Evolutionary conservation across 768 basidiomycete genomes (phyloP).

Genomic region (Pulveroboletus sp.): DNA sequence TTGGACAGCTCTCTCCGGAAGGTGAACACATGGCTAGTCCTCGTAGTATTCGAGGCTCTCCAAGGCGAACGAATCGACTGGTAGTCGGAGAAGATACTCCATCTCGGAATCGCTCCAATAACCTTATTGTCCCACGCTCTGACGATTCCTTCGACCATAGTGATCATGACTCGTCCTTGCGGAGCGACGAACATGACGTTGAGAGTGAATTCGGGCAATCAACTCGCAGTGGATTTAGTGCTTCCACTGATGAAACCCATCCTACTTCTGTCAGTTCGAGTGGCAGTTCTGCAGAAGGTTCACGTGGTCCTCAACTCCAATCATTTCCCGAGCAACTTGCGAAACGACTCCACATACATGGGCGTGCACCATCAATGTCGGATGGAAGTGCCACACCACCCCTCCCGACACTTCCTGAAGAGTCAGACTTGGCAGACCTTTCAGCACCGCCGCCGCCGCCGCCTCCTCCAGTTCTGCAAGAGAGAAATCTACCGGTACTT

Average conservation of each 20-base stretch:
- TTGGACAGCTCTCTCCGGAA: constrained; percentile 56
- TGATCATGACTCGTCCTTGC: constrained; percentile 42
- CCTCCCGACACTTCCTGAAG: constrained; percentile 40
- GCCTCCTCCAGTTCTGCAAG: constrained; percentile 11
- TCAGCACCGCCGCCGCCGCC: constrained; percentile 19
- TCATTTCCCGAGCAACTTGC: constrained; percentile 60
- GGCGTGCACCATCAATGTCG: constrained; percentile 37
- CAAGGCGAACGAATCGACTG: constrained; percentile 46
- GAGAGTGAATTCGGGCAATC: constrained; percentile 58
- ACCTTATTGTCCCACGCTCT: constrained; percentile 39
- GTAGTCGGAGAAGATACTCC: constrained; percentile 36
- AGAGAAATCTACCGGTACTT: constrained; percentile 3
- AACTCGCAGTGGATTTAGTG: constrained; percentile 23
- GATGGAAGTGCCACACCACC: constrained; percentile 34
- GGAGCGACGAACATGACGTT: constrained; percentile 45
- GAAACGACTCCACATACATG: constrained; percentile 51
- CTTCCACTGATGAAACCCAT: constrained; percentile 48
- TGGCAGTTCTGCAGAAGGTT: constrained; percentile 35
- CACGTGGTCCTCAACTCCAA: constrained; percentile 35
- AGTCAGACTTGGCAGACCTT: constrained; percentile 22
- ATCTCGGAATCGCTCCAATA: constrained; percentile 36
- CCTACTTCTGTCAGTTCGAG: constrained; percentile 54
- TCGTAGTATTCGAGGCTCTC: constrained; percentile 66
- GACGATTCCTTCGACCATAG: constrained; percentile 42
- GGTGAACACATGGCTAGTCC: constrained; percentile 57